These are phyloP conservation scores for Rhododendron ferrugineum DNA, from an alignment of 148 eudicot species.

Conservation along the genomic window DNA sequence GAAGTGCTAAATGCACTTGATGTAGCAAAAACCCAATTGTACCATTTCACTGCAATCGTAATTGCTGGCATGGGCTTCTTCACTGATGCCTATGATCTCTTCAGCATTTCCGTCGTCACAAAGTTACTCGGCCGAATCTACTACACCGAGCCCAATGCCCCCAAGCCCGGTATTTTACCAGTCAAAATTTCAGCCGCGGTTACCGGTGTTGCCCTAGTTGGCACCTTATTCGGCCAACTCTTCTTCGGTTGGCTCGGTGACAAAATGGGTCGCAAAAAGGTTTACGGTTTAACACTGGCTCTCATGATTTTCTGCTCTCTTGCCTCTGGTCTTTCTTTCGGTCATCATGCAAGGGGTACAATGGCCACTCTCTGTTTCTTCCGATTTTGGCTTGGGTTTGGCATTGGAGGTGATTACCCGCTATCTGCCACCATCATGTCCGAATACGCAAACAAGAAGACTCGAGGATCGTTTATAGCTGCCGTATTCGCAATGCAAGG, in stretches of 20 bases:
- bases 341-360: conserved; percentile 22
- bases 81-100: conserved; percentile 33
- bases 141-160: neutral
- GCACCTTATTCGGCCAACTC: conserved; percentile 37
- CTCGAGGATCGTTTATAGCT: conserved; percentile 55
- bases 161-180: conserved; percentile 22
- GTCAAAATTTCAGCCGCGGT: conserved; percentile 20
- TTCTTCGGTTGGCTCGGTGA: conserved; percentile 30
- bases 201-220: conserved; percentile 29
- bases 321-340: conserved; percentile 46
- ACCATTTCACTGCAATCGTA: neutral
- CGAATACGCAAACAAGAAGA: conserved; percentile 56
- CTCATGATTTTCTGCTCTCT: conserved; percentile 43
- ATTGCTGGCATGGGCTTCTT: conserved; percentile 4
- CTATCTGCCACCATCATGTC: conserved; percentile 67
- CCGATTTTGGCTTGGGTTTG: neutral
- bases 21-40: conserved; percentile 10
- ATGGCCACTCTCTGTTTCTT: conserved; percentile 51
- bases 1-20: conserved; percentile 33
- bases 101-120: conserved; percentile 27
- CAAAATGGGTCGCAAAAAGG: conserved; percentile 43
- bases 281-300: conserved; percentile 49
- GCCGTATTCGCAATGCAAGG: conserved; percentile 74
- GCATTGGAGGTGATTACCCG: conserved; percentile 25
- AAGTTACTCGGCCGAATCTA: conserved; percentile 33